Percentiles rank a stretch among this genome's conserved stretches.
These are phyloP conservation scores for Phytomonas francai DNA, from an alignment of 208 protist genomes.

Conservation along the genomic window DNA sequence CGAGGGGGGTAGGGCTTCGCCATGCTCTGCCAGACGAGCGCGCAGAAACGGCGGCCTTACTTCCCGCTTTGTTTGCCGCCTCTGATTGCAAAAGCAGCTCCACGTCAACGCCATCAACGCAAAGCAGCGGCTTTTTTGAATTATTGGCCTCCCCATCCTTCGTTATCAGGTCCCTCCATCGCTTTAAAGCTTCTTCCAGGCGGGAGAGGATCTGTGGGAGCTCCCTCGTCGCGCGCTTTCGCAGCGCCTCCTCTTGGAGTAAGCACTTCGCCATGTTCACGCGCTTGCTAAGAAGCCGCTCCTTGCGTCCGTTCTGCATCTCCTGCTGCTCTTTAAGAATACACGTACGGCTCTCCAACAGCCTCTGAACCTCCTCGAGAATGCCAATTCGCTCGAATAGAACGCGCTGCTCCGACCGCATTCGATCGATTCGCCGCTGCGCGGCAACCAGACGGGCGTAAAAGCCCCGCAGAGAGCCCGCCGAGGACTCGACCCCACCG, in stretches of 20 bases:
- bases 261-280: slow-evolving; percentile 84
- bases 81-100: not conserved
- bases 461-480: too few relatives aligned
- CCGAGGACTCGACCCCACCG: too few relatives aligned
- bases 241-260: slow-evolving; percentile 61
- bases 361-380: not conserved
- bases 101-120: not conserved
- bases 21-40: too few relatives aligned
- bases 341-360: not conserved
- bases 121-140: not conserved
- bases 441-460: too few relatives aligned
- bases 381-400: too few relatives aligned
- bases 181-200: slow-evolving; percentile 24
- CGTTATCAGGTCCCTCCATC: slow-evolving; percentile 38
- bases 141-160: slow-evolving; percentile 1
- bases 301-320: slow-evolving; percentile 40
- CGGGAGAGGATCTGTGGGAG: slow-evolving; percentile 45
- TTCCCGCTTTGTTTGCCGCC: not conserved
- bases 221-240: slow-evolving; percentile 49
- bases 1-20: too few relatives aligned
- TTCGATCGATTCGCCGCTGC: too few relatives aligned
- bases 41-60: too few relatives aligned
- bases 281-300: slow-evolving; percentile 67
- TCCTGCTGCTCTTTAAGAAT: slow-evolving; percentile 37
- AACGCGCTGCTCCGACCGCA: too few relatives aligned